Evolutionary conservation across 352 stramenopile genomes (phyloP), one percentile per base, ranked within the genome.

Genomic region (Phytophthora pseudosyringae): DNA sequence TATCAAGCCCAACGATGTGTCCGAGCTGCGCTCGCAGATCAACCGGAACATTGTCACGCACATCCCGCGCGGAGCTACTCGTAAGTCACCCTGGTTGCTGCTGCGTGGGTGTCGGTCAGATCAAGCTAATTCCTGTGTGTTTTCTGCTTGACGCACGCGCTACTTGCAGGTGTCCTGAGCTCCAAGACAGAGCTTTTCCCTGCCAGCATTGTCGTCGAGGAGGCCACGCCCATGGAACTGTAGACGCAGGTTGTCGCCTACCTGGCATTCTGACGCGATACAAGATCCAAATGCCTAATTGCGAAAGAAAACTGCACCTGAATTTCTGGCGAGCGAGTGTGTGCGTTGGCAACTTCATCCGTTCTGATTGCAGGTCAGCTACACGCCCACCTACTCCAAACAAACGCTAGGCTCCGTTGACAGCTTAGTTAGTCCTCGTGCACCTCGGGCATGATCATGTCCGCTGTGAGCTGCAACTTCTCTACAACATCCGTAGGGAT

Each of bases 1-100:
- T 73, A 94, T 98, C 64, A 97, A 83, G 61, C 93, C 94, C 44
- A 98, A 98, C 78, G 88, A 98, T 32, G 84, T 98, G 21, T 81
- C 73, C 45, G 86, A 90, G 35, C 76, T 98, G 43, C 91, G 94
- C 43, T 87, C 79, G 66, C 72, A 83, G 61, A 93, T 98, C 52
- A 81, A 94, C 16, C 89, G 92, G 61, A 71, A 91, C 69, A 80
- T 93, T 45, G 83, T 93, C 69, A 93, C 84, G 40, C 70, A 86
- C 72, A 93, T 95, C 60, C 86, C 86, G 32, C 84, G 83, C 52
- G 86, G 86, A 59, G 85, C 86, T 53, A 95, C 86, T 33, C 78
- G 84, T 95, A 89, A 51, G 83, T 85, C 47, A 16, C 38, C 1
- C 2, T 18, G 0, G 29, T 53, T 46, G 25, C 5, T 68, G 15